Evolutionary conservation across 208 protist species (phyloP).

Genomic region (Crithidia expoeki): DNA sequence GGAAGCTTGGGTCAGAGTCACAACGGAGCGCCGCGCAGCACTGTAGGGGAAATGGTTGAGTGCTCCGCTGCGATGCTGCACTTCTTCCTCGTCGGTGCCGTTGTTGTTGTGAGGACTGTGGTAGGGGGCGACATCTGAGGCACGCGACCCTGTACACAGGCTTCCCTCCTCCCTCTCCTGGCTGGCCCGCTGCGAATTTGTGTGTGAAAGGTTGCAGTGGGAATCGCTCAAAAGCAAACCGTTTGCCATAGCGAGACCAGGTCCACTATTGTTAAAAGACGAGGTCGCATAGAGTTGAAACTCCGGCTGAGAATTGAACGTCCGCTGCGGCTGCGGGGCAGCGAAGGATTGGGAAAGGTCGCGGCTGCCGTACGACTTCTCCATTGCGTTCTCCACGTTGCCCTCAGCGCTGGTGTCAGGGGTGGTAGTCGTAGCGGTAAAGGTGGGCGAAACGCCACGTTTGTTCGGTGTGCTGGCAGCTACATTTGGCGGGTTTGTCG

Average conservation of each 20-base stretch:
- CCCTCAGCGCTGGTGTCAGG: neutral
- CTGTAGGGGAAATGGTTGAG: neutral
- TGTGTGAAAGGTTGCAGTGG: neutral
- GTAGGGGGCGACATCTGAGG: conserved; percentile 4
- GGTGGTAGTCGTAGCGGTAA: conserved; percentile 4
- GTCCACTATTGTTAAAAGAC: conserved; percentile 7
- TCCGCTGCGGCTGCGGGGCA: conserved; percentile 4
- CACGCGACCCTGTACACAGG: conserved; percentile 6
- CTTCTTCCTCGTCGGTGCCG: neutral
- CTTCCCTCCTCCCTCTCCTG: conserved; percentile 21
- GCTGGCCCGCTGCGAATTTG: neutral
- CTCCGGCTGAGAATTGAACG: neutral
- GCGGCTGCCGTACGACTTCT: conserved; percentile 12
- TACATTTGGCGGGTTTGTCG: neutral
- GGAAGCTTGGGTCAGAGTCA: neutral
- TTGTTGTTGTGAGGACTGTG: neutral
- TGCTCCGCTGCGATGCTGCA: neutral
- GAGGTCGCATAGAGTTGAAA: conserved; percentile 18
- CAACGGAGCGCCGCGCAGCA: neutral
- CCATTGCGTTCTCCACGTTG: neutral
- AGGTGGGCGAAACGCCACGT: neutral
- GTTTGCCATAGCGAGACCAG: neutral
- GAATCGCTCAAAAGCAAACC: conserved; percentile 2
- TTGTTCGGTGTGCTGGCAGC: neutral
- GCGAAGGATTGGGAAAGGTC: conserved; percentile 24